Percentiles rank a stretch among this genome's conserved stretches.
Conservation (phyloP, 495 filamentous ascomycete genomes). For the Tuber microsphaerosporum region DNA sequence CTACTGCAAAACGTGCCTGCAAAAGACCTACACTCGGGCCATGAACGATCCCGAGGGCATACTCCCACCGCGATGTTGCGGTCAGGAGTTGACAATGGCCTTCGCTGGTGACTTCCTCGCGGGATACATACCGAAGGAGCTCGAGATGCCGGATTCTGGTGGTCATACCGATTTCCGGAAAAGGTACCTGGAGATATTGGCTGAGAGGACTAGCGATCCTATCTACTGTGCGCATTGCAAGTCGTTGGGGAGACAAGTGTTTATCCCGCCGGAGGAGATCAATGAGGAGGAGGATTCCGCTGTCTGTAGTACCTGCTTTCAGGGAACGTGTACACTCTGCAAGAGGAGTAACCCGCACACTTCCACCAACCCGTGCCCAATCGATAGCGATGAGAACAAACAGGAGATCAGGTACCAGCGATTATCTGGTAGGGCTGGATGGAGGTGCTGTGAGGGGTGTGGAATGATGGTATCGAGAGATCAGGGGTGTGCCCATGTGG, state of each 20-base stretch:
- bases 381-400: conserved; percentile 15
- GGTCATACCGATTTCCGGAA: not conserved
- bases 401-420: conserved; percentile 29
- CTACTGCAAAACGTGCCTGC: conserved; percentile 32
- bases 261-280: conserved; percentile 27
- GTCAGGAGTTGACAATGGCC: conserved; percentile 26
- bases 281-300: conserved; percentile 30
- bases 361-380: not conserved
- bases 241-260: conserved; percentile 15
- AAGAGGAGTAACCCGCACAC: conserved; percentile 18
- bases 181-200: conserved; percentile 19
- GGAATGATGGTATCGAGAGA: conserved; percentile 37
- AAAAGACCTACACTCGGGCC: conserved; percentile 33
- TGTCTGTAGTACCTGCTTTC: conserved; percentile 15
- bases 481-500: conserved; percentile 31
- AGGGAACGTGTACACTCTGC: conserved; percentile 28
- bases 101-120: conserved; percentile 29
- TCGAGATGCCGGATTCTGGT: not conserved
- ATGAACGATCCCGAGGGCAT: conserved; percentile 16
- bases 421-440: conserved; percentile 25
- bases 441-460: conserved; percentile 30
- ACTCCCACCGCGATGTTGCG: conserved; percentile 27
- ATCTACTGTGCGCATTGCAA: conserved; percentile 17
- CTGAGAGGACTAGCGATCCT: conserved; percentile 17
- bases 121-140: conserved; percentile 15